Percentiles rank a stretch among this genome's conserved stretches.
phyloP scores from a whole-genome alignment of 179 eudicot species.

The Pouteria campechiana region DNA sequence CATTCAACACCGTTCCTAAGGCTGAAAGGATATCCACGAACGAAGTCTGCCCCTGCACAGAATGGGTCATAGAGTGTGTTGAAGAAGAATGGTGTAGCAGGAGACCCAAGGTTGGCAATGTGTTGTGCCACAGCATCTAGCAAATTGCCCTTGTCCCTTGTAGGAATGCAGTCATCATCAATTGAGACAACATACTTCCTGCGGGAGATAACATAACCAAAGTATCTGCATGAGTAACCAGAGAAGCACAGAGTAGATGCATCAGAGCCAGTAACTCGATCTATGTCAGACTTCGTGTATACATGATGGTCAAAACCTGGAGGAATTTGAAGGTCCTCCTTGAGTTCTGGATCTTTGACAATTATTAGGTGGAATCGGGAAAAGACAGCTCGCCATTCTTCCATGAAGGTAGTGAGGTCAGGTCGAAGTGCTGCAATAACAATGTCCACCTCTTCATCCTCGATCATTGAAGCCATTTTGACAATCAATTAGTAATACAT shows the following conservation, averaged over 20 bases:
- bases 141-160: constrained; percentile 54
- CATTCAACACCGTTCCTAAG: constrained; percentile 72
- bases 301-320: constrained; percentile 46
- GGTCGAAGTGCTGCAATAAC: constrained; percentile 70
- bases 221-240: constrained; percentile 87
- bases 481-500: too few species aligned
- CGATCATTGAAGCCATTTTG: constrained; percentile 44
- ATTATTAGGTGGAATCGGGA: constrained; percentile 74
- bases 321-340: constrained; percentile 59
- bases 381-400: constrained; percentile 67
- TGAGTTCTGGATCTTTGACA: constrained; percentile 71
- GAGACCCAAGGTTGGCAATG: constrained; percentile 62
- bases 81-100: constrained; percentile 94
- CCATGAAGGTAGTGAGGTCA: constrained; percentile 73
- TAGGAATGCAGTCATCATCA: constrained; percentile 91
- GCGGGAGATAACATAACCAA: constrained; percentile 75
- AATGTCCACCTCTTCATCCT: constrained; percentile 72
- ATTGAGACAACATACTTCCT: constrained; percentile 78
- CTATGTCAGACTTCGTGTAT: constrained; percentile 60
- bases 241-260: constrained; percentile 43
- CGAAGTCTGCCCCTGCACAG: constrained; percentile 82
- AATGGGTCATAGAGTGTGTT: constrained; percentile 94
- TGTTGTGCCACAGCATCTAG: constrained; percentile 72
- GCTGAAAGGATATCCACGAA: constrained; percentile 97
- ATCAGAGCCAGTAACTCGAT: constrained; percentile 33